Conservation (phyloP, 2,329 filamentous ascomycete species). For the Fusarium circinatum region DNA sequence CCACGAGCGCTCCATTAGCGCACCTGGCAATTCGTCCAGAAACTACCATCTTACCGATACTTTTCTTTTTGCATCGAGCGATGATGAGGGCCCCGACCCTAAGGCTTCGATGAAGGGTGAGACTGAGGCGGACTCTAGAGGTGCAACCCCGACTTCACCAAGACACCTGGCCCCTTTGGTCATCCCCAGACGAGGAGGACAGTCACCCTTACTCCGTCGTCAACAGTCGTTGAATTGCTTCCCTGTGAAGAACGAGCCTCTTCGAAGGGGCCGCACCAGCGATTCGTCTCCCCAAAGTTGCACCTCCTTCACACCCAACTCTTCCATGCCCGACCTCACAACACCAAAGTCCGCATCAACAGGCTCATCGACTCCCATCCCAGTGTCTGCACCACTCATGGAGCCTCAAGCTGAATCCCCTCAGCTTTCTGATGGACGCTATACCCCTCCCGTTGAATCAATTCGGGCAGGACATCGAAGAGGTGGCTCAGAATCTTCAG, state of each 20-base stretch:
- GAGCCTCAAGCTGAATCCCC: constrained; percentile 56
- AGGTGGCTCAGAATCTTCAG: constrained; percentile 66
- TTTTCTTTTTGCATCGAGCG: constrained; percentile 40
- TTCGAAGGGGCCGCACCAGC: constrained; percentile 56
- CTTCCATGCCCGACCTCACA: constrained; percentile 52
- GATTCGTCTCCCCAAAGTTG: constrained; percentile 57
- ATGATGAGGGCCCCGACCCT: constrained; percentile 39
- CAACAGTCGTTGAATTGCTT: constrained; percentile 58
- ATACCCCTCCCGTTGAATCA: constrained; percentile 42
- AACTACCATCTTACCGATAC: constrained; percentile 49
- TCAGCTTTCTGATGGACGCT: constrained; percentile 55
- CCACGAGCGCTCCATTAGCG: constrained; percentile 72
- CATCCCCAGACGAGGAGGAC: constrained; percentile 56
- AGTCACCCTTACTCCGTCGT: constrained; percentile 39
- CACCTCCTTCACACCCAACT: constrained; percentile 51
- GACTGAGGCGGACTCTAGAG: constrained; percentile 4
- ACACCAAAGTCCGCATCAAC: constrained; percentile 58
- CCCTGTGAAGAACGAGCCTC: constrained; percentile 57
- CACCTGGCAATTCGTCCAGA: constrained; percentile 63
- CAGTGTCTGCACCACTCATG: constrained; percentile 58
- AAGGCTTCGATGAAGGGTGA: constrained; percentile 40
- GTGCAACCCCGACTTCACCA: constrained; percentile 56
- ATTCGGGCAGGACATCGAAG: constrained; percentile 56
- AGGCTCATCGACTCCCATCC: constrained; percentile 56
- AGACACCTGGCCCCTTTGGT: constrained; percentile 66